These are phyloP conservation scores for Cryomyces minteri DNA, from an alignment of 495 filamentous ascomycete species.

Conservation along the genomic window DNA sequence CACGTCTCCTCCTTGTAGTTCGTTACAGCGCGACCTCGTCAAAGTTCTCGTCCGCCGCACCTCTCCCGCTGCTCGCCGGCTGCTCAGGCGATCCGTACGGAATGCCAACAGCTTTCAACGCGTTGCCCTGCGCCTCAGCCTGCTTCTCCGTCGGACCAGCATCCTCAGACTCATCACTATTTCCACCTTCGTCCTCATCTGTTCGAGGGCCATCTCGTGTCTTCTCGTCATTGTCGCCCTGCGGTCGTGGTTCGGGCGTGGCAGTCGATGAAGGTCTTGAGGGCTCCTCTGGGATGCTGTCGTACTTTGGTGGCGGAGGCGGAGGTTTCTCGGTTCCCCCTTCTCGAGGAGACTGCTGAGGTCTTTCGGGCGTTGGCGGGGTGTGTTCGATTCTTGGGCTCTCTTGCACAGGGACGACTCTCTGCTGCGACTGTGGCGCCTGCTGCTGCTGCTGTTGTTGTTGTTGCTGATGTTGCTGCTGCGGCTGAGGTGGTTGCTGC, in stretches of 20 bases:
- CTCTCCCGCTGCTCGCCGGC: too few relatives aligned
- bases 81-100: too few relatives aligned
- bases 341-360: neutral
- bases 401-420: constrained; percentile 3
- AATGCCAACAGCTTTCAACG: too few relatives aligned
- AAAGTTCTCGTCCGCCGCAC: too few relatives aligned
- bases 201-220: too few relatives aligned
- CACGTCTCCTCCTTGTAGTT: too few relatives aligned
- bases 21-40: too few relatives aligned
- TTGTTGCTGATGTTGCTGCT: constrained; percentile 1
- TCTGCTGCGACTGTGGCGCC: neutral
- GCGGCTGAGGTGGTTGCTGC: constrained; percentile 2
- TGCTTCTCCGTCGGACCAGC: neutral
- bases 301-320: neutral
- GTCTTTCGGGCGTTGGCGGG: constrained; percentile 22
- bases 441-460: too few relatives aligned
- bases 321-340: too few relatives aligned
- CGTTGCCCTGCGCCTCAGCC: neutral
- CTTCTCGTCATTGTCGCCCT: constrained; percentile 16
- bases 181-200: constrained; percentile 11
- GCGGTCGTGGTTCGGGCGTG: constrained; percentile 3
- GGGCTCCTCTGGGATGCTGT: constrained; percentile 10
- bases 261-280: constrained; percentile 1
- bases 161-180: neutral
- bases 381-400: constrained; percentile 25